A percentile compares a stretch with the other conserved stretches of the same genome.
phyloP scores from a whole-genome alignment of 176 grass and related monocot species.

The Carex cristatella region DNA sequence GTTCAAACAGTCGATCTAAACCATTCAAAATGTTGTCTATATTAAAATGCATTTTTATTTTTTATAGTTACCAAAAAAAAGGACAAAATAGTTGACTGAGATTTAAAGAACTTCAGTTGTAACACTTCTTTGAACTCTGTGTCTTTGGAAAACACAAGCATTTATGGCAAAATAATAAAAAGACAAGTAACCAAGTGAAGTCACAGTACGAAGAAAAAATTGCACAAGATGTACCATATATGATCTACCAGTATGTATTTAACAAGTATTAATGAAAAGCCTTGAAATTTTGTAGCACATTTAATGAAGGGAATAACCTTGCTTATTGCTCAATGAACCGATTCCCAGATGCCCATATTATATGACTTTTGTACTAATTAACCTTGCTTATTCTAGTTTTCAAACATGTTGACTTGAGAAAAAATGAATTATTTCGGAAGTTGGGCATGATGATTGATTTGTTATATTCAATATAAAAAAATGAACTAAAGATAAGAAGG shows the following conservation, averaged over 20 bases:
- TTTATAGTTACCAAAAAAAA: too few species aligned
- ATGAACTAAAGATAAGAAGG: not conserved
- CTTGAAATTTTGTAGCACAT: too few species aligned
- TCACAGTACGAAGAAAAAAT: not conserved
- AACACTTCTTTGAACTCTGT: not conserved
- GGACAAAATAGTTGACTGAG: not conserved
- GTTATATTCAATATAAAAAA: not conserved
- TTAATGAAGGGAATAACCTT: not conserved
- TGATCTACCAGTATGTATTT: not conserved
- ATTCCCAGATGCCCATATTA: not conserved
- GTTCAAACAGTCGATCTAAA: too few species aligned
- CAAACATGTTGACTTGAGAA: not conserved
- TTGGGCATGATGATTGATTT: not conserved
- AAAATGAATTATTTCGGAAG: constrained; percentile 11
- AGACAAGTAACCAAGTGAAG: not conserved
- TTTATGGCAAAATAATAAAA: not conserved
- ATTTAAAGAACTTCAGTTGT: not conserved
- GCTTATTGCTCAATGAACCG: not conserved
- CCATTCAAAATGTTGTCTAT: too few species aligned
- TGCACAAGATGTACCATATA: not conserved
- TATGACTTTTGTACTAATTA: not conserved
- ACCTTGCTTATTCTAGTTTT: not conserved
- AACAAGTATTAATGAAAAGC: not conserved
- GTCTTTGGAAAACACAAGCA: not conserved
- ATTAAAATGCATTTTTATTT: too few species aligned